Base-by-base conservation (phyloP, 352 stramenopile genomes). In the Phytopythium helicoides region DNA sequence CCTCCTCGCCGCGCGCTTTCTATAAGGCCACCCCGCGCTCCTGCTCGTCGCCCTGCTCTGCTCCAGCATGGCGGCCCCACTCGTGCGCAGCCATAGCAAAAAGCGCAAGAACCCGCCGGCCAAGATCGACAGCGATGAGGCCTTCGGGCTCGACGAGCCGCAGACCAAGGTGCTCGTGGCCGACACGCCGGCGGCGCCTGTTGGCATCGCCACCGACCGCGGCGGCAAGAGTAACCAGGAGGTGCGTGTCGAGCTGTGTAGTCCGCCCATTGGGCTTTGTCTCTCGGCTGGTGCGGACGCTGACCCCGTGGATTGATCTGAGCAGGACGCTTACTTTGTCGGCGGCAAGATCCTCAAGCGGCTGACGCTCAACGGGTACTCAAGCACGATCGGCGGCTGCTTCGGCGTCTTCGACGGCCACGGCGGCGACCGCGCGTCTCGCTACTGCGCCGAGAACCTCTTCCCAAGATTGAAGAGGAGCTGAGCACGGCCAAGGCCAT, bases 341-440 rank as follows among this genome's bases (percentile, higher is more conserved):
- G 84, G 84, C 31, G 78, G 79, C 23, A 86, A 78, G 21, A 54
- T 64, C 3, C 61, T 73, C 2, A 52, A 75, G 46, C 74, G 84
- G 18, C 62, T 92, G 52, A 92, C 84, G 35, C 66, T 94, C 15
- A 94, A 94, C 52, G 84, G 84, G 9, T 92, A 89, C 62, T 66
- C 76, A 1, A 74, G 68, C 15, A 54, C 64, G 0, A 76, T 74
- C 16, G 68, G 68, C 44, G 84, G 81, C 25, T 92, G 77, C 53
- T 94, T 90, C 56, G 84, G 84, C 35, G 69, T 94, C 25, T 94
- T 94, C 54, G 84, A 94, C 47, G 84, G 84, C 52, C 84, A 94
- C 48, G 76, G 80, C 10, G 80, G 84, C 41, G 82, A 92, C 58
- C 80, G 81, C 52, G 84, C 84, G 41, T 89, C 84, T 42, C 72